phyloP scores from a whole-genome alignment of 306 rosid genomes.

The Rosa lucieae region DNA sequence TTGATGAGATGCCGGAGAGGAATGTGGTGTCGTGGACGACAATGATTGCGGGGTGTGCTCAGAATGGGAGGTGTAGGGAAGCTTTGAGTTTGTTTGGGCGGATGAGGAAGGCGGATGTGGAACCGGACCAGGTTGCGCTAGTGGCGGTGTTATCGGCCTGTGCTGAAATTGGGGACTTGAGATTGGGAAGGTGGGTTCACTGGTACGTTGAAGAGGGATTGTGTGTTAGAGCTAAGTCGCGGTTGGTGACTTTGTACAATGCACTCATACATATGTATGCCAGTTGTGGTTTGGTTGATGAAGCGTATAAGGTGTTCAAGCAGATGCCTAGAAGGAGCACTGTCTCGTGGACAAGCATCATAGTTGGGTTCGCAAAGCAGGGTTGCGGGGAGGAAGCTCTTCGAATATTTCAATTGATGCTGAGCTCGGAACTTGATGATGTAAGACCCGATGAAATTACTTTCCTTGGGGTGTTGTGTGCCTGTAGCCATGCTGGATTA shows the following conservation, averaged over 20 bases:
- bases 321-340: conserved; percentile 52
- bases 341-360: conserved; percentile 77
- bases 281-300: conserved; percentile 58
- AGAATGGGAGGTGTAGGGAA: conserved; percentile 42
- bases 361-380: conserved; percentile 68
- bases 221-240: conserved; percentile 21
- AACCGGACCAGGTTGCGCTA: conserved; percentile 59
- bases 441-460: conserved; percentile 70
- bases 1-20: conserved; percentile 52
- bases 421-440: conserved; percentile 36
- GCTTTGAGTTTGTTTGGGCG: conserved; percentile 57
- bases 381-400: conserved; percentile 74
- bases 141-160: conserved; percentile 68
- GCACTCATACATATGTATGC: conserved; percentile 85
- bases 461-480: conserved; percentile 66
- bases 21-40: conserved; percentile 75
- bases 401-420: conserved; percentile 51
- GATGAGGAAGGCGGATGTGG: conserved; percentile 64
- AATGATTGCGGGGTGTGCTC: conserved; percentile 58
- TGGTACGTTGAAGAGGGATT: conserved; percentile 38
- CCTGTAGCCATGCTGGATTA: conserved; percentile 81
- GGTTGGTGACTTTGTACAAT: conserved; percentile 56
- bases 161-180: conserved; percentile 64
- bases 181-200: conserved; percentile 72
- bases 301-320: conserved; percentile 51